phyloP scores from a whole-genome alignment of 768 basidiomycete genomes.

The Rhodosporidiobolus sp. region DNA sequence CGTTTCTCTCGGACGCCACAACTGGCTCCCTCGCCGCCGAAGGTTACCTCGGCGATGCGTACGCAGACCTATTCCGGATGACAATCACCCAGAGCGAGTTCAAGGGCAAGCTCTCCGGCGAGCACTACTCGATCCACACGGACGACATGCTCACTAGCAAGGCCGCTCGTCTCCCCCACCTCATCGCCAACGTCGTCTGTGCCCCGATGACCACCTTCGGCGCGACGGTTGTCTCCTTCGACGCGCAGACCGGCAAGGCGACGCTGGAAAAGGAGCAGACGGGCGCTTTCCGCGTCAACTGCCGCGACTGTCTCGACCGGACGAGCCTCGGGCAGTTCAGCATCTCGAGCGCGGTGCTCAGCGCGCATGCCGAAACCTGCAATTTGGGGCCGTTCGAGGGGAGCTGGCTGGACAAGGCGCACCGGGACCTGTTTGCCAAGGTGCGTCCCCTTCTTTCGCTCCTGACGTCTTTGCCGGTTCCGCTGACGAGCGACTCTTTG shows the following conservation, averaged over 20 bases:
- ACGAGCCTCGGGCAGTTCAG: conserved; percentile 88
- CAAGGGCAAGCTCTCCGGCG: conserved; percentile 64
- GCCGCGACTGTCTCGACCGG: conserved; percentile 86
- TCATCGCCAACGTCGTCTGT: conserved; percentile 69
- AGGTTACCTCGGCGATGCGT: conserved; percentile 2
- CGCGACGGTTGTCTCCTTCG: background rate
- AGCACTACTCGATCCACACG: conserved; percentile 11
- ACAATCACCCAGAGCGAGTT: conserved; percentile 68
- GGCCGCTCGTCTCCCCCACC: conserved; percentile 43
- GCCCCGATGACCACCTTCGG: conserved; percentile 4
- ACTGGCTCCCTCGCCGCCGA: background rate
- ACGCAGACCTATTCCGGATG: conserved; percentile 79
- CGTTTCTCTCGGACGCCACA: conserved; percentile 5
- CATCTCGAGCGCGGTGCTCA: conserved; percentile 2
- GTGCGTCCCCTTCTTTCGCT: background rate
- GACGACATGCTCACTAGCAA: background rate
- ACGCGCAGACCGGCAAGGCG: background rate
- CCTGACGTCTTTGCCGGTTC: background rate
- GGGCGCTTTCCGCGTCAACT: conserved; percentile 85
- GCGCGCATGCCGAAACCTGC: background rate
- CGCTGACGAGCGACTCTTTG: background rate
- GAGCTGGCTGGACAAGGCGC: background rate
- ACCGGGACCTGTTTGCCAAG: background rate
- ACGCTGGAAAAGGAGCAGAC: conserved; percentile 72
- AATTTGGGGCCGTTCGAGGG: background rate